Evolutionary conservation across 805 yeast species (phyloP), one percentile per base, ranked within the genome.

Genomic region (Yamadazyma kitorensis): DNA sequence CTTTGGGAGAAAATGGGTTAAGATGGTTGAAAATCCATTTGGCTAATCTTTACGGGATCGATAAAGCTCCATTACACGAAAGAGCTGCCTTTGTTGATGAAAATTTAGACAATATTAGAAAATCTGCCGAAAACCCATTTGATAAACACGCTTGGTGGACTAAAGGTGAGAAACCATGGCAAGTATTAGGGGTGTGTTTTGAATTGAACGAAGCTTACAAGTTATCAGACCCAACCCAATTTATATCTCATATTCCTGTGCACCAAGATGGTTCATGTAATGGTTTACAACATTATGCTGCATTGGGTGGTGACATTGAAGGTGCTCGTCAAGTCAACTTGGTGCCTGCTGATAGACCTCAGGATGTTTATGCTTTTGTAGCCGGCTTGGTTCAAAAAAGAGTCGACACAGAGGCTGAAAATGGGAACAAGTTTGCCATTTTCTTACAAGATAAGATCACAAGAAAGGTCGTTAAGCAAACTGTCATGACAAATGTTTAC

Each of bases 401-500:
- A 41, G 68, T 84, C 31, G 72, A 74, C 28, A 54, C 56, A 9
- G 84, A 76, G 24, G 77, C 76, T 5, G 74, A 56, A 8, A 59
- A 62, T 2, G 84, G 80, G 7, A 69, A 74, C 40, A 72, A 70
- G 36, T 58, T 60, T 36, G 91, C 89, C 1, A 37, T 52, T n/a
- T 55, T 64, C 21, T 60, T 84, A 25, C 66, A 72, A 37, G 84
- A 80, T 33, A 73, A 78, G 40, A 75, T 91, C 37, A 74, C 81
- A 13, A 75, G 98, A 49, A 91, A 91, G 54, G 82, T 93, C 29
- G 96, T 93, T 23, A 91, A 91, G 55, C 98, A 91, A 57, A 87
- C 98, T 0, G 98, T 91, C 17, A 91, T 91, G 98, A 91, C 98
- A 0, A 89, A 88, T 51, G 98, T 91, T 23, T 91, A 91, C 55